Base-by-base conservation (phyloP, 2,329 filamentous ascomycete genomes). In the Nannizziopsis arthrosporioides region DNA sequence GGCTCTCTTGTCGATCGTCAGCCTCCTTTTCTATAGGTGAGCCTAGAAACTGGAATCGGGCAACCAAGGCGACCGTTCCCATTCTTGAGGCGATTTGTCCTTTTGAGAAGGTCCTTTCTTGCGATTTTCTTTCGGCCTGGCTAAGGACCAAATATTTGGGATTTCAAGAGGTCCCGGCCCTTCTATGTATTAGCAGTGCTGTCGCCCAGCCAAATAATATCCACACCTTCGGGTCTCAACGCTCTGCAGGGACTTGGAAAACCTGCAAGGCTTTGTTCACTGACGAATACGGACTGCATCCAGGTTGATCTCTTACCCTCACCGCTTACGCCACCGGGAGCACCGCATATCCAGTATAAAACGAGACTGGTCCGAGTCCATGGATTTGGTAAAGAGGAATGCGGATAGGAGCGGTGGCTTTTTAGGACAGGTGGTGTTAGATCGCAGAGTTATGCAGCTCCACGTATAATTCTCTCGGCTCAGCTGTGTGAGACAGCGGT, bases 311-410 rank as follows among this genome's bases (percentile, higher is more conserved):
- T 8, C 22, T 15, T 15, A 12, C 31, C n/a, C 31, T 44, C 42
- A 44, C 42, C 31, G 42, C 42, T 44, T 12, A 10, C 31, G 31
- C 31, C 42, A 44, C 22, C 31, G n/a, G 8, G 14, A 32, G 42
- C 18, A 15, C 42, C 22, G 31, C 35, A 15, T 19, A 9, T 17
- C n/a, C 12, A n/a, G 14, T 11, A 35, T 11, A 36, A 12, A 9
- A n/a, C 3, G 35, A 44, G 22, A n/a, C 8, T 11, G 18, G 35
- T 18, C 42, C 42, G 30, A 36, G 5, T 44, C 42, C 31, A 44
- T 44, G 31, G 42, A 36, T 14, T 36, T 22, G 42, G 42, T 31
- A 27, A 18, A 44, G 30, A 30, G 31, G 31, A 22, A 22, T 2
- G 31, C 31, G 42, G 31, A 32, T n/a, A 12, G 18, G 7, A 9